Percentiles rank a stretch among this genome's conserved stretches.
Evolutionary conservation across 768 basidiomycete genomes (phyloP).

Genomic region (Hortiboletus flavorubellus): DNA sequence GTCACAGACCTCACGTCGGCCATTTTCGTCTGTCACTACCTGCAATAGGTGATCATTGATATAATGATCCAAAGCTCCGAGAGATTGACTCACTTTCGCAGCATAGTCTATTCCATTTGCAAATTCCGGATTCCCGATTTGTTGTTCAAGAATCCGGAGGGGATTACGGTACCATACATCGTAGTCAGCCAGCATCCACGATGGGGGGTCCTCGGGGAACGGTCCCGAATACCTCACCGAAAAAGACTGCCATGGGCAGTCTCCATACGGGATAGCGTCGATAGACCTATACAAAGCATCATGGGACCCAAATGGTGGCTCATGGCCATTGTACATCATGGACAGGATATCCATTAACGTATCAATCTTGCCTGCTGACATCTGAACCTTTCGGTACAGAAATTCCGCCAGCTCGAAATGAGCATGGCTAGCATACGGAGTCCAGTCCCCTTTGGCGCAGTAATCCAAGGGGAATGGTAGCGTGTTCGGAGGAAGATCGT

Average conservation of each 20-base stretch:
- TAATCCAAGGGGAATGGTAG: too few relatives aligned
- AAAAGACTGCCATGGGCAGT: too few relatives aligned
- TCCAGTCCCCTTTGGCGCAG: background rate
- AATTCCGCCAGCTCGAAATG: too few relatives aligned
- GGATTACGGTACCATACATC: background rate
- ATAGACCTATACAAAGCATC: background rate
- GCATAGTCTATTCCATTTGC: too few relatives aligned
- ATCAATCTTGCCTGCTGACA: background rate
- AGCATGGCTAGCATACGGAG: background rate
- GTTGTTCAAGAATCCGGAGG: background rate
- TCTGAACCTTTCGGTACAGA: background rate
- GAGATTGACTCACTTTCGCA: too few relatives aligned
- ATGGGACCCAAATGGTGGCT: background rate
- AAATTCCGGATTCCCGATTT: too few relatives aligned
- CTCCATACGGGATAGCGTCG: background rate
- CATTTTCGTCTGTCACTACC: too few relatives aligned
- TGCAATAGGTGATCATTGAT: too few relatives aligned
- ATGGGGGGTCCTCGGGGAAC: background rate
- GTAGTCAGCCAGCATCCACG: background rate
- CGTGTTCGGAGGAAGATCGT: too few relatives aligned
- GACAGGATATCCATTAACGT: background rate
- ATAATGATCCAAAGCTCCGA: too few relatives aligned
- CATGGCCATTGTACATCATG: background rate
- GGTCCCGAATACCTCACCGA: background rate
- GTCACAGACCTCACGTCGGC: too few relatives aligned